Conservation (phyloP, 371 early-diverging fungal species). For the Batrachochytrium dendrobatidis region DNA sequence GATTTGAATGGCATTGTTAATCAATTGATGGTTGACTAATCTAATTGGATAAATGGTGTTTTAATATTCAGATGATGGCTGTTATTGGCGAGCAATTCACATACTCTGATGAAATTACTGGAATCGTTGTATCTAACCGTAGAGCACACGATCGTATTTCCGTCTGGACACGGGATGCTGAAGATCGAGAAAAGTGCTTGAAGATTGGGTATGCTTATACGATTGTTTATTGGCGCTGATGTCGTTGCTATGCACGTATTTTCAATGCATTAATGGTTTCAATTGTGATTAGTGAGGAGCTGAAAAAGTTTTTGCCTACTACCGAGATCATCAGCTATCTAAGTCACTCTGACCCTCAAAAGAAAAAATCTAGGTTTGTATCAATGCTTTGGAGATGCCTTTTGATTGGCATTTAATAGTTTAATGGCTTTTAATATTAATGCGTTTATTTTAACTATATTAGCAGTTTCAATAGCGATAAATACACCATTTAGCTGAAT, state of each 20-base stretch:
- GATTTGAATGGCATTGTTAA: background rate
- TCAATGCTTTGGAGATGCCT: background rate
- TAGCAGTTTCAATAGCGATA: no score
- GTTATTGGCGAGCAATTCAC: conserved; percentile 87
- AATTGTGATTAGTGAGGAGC: conserved; percentile 37
- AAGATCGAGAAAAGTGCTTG: conserved; percentile 53
- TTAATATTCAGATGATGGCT: conserved; percentile 61
- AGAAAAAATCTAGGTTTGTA: conserved; percentile 25
- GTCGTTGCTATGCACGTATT: background rate
- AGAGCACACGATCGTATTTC: conserved; percentile 74
- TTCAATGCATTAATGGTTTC: background rate
- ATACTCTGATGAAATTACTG: conserved; percentile 78
- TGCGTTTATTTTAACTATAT: no score
- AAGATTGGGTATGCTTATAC: conserved; percentile 52
- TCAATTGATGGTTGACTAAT: background rate
- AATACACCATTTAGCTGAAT: no score
- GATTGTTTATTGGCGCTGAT: background rate
- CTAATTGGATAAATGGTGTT: background rate
- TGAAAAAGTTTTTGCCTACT: conserved; percentile 50
- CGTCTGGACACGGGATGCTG: conserved; percentile 80
- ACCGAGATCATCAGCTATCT: conserved; percentile 29
- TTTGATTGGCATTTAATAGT: background rate
- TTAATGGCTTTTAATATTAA: no score
- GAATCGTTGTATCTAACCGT: conserved; percentile 82
- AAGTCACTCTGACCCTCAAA: conserved; percentile 31